These are phyloP conservation scores for Diversispora epigaea DNA, from an alignment of 192 early-diverging fungal genomes.

Conservation along the genomic window DNA sequence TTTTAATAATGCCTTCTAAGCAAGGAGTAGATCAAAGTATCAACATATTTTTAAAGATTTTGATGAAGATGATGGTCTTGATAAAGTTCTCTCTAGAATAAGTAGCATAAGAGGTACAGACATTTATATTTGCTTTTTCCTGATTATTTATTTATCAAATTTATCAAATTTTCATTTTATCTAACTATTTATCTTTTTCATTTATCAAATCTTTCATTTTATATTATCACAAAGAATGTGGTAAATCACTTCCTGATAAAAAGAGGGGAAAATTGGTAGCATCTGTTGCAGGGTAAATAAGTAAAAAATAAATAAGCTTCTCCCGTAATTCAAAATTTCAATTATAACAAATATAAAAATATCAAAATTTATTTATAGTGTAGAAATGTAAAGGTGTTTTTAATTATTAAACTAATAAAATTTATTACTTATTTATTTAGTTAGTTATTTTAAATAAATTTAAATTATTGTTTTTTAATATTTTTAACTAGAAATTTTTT, in stretches of 20 bases:
- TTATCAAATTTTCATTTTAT: neutral
- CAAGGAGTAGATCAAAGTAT: slow-evolving; percentile 41
- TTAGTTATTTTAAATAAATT: too few relatives aligned
- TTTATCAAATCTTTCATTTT: neutral
- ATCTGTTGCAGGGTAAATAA: slow-evolving; percentile 53
- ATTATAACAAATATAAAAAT: too few relatives aligned
- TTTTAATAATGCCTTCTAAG: slow-evolving; percentile 11
- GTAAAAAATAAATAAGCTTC: slow-evolving; percentile 29
- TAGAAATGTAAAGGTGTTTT: too few relatives aligned
- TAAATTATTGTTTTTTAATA: too few relatives aligned
- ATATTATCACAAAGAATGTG: slow-evolving; percentile 41
- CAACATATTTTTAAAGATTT: slow-evolving; percentile 44
- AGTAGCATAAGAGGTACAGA: slow-evolving; percentile 43
- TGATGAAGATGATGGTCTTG: slow-evolving; percentile 43
- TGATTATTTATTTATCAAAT: too few relatives aligned
- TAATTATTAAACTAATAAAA: too few relatives aligned
- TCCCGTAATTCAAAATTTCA: too few relatives aligned
- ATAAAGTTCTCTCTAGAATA: slow-evolving; percentile 43
- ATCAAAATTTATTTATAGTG: too few relatives aligned
- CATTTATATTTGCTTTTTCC: too few relatives aligned
- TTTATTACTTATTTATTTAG: too few relatives aligned
- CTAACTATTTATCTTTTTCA: neutral
- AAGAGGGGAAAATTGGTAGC: slow-evolving; percentile 56
- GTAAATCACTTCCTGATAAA: slow-evolving; percentile 51
- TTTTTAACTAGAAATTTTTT: too few relatives aligned